Evolutionary conservation across 345 rosid species (phyloP).

Genomic region (Brassica cretica): DNA sequence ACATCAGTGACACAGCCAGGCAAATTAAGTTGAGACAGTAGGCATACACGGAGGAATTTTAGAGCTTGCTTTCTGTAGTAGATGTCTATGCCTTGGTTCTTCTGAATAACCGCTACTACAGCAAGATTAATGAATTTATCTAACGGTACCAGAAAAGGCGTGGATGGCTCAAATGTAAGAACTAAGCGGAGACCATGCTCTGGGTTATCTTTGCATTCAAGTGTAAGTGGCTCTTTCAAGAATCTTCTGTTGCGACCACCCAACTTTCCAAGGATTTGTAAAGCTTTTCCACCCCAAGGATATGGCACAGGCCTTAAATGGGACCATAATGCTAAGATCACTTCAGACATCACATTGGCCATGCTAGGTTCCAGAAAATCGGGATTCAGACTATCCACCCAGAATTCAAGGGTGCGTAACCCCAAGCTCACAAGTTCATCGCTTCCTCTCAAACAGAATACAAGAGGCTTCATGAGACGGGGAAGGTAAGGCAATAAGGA

Average conservation of each 20-base stretch:
- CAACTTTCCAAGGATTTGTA: slow-evolving; percentile 95
- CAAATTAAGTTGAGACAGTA: slow-evolving; percentile 88
- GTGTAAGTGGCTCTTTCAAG: slow-evolving; percentile 93
- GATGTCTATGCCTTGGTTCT: slow-evolving; percentile 58
- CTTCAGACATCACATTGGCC: slow-evolving; percentile 96
- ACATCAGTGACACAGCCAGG: slow-evolving; percentile 84
- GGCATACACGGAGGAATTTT: slow-evolving; percentile 85
- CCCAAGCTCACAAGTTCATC: slow-evolving; percentile 89
- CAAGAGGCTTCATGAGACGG: slow-evolving; percentile 93
- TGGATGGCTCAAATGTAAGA: slow-evolving; percentile 92
- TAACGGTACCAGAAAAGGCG: slow-evolving; percentile 90
- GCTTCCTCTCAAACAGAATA: slow-evolving; percentile 78
- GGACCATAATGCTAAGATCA: slow-evolving; percentile 95
- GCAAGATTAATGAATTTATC: slow-evolving; percentile 96
- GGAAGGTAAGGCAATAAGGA: slow-evolving; percentile 87
- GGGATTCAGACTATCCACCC: slow-evolving; percentile 99
- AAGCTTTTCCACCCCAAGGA: slow-evolving; percentile 90
- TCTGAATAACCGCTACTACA: slow-evolving; percentile 77
- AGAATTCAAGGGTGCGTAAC: slow-evolving; percentile 91
- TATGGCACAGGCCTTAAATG: slow-evolving; percentile 89
- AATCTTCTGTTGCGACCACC: slow-evolving; percentile 98
- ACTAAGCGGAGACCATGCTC: slow-evolving; percentile 97
- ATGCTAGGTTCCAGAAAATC: slow-evolving; percentile 96
- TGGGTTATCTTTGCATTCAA: slow-evolving; percentile 97
- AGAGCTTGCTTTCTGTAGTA: slow-evolving; percentile 88